These are phyloP conservation scores for Erodium texanum DNA, from an alignment of 441 rosid genomes.

Conservation along the genomic window DNA sequence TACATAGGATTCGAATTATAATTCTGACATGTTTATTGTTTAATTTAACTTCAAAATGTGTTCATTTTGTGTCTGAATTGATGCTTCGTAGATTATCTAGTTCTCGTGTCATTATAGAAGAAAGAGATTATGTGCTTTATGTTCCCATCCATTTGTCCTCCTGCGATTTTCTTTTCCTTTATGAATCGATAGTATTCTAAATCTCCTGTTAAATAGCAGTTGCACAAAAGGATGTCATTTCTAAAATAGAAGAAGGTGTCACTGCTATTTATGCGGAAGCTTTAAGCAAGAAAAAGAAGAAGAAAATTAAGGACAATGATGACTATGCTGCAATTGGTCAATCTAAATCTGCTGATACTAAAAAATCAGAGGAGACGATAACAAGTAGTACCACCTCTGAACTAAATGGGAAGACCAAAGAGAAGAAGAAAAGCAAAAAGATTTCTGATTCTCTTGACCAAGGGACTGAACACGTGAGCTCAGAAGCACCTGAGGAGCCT, in stretches of 20 bases:
- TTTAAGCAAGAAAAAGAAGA: conserved; percentile 24
- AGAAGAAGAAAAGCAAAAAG: conserved; percentile 26
- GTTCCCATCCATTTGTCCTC: background rate
- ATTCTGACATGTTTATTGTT: background rate
- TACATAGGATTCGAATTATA: no score
- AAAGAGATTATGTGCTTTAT: background rate
- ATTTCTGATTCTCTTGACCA: conserved; percentile 18
- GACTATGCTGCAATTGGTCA: conserved; percentile 12
- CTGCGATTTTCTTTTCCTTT: background rate
- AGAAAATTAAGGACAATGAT: conserved; percentile 16
- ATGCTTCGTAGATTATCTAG: background rate
- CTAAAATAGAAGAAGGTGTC: conserved; percentile 11
- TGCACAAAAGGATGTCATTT: conserved; percentile 10
- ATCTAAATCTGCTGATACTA: conserved; percentile 9
- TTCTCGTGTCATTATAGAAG: background rate
- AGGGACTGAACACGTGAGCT: conserved; percentile 14
- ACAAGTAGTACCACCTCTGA: conserved; percentile 11
- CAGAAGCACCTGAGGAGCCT: conserved; percentile 18
- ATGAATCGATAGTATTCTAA: conserved; percentile 5
- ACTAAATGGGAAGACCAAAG: conserved; percentile 22
- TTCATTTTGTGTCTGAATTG: background rate
- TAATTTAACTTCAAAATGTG: no score
- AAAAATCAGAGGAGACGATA: conserved; percentile 7
- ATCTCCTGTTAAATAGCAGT: conserved; percentile 16
- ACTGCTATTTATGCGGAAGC: conserved; percentile 5